These are phyloP conservation scores for Symbiodinium natans DNA, from an alignment of 73 alveolate genomes.

Conservation along the genomic window DNA sequence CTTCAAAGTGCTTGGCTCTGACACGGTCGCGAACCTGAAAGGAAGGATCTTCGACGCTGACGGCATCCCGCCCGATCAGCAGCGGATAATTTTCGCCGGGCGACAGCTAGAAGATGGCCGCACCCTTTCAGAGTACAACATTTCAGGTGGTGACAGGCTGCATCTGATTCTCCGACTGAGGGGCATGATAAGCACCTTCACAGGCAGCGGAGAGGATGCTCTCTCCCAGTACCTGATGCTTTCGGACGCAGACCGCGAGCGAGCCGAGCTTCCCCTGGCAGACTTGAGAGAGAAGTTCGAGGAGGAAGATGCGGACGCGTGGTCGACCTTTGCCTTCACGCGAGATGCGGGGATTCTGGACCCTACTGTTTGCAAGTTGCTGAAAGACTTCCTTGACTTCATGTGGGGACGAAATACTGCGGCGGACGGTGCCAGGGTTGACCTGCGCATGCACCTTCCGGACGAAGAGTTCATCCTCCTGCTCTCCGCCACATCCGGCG, in stretches of 20 bases:
- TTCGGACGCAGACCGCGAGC: background rate
- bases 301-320: background rate
- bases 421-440: background rate
- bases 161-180: slow-evolving; percentile 28
- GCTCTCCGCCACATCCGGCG: no score
- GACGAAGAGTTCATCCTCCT: background rate
- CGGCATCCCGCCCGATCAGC: slow-evolving; percentile 78
- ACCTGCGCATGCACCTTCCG: background rate
- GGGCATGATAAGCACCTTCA: slow-evolving; percentile 52
- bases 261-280: background rate
- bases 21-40: slow-evolving; percentile 49
- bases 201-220: background rate
- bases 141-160: background rate
- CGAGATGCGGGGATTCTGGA: background rate
- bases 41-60: background rate
- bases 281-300: background rate
- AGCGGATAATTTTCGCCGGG: slow-evolving; percentile 81
- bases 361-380: background rate
- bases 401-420: background rate
- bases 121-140: slow-evolving; percentile 30
- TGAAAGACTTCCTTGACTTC: background rate
- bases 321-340: background rate
- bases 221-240: background rate
- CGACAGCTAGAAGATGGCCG: slow-evolving; percentile 50
- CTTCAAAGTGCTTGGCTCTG: background rate